Evolutionary conservation across 805 yeast species (phyloP), one percentile per base, ranked within the genome.

Genomic region (Saccharomycodes ludwigii): DNA sequence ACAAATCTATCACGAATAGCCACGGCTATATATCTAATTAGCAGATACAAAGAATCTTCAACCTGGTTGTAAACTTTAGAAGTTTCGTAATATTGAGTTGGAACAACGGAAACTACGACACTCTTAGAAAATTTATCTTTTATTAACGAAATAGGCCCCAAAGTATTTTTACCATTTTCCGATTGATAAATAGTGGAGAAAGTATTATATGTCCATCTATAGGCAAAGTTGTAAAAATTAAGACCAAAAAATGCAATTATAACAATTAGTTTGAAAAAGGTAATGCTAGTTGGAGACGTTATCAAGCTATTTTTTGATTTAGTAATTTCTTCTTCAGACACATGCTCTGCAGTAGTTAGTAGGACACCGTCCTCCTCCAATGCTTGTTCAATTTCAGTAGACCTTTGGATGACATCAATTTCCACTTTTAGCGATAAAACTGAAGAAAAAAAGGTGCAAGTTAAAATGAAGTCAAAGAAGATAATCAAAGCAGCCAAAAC

Each of bases 361-460:
- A 80, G 68, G 21, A 88, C 71, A 17, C 98, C 97, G 48, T 88
- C 98, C 52, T 88, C 98, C 60, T 86, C 91, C 40, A 88, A 64
- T 18, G 82, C 84, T 40, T 72, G 74, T 50, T 78, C 76, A 50
- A 85, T 69, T 34, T 73, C 71, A 37, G 82, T 74, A 29, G 84
- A 79, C 41, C 83, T 73, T 56, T 86, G 83, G 34, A 91, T 91
- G 38, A 81, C 66, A 51, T 73, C 74, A 53, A 88, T 83, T 56
- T 91, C 95, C 28, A 88, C 74, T 58, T 88, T 88, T 54, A 88
- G 66, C 3, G 94, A 75, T 42, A 88, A 68, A 33, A 83, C 71
- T 3, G 95, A 85, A 10, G 93, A 65, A 53, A 68, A 86, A 54
- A 85, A 85, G 2, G 95, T 82, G 47, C 73, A 71, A 14, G 83